Base-by-base conservation (phyloP, 2,329 filamentous ascomycete genomes). In the Nemania bipapillata region DNA sequence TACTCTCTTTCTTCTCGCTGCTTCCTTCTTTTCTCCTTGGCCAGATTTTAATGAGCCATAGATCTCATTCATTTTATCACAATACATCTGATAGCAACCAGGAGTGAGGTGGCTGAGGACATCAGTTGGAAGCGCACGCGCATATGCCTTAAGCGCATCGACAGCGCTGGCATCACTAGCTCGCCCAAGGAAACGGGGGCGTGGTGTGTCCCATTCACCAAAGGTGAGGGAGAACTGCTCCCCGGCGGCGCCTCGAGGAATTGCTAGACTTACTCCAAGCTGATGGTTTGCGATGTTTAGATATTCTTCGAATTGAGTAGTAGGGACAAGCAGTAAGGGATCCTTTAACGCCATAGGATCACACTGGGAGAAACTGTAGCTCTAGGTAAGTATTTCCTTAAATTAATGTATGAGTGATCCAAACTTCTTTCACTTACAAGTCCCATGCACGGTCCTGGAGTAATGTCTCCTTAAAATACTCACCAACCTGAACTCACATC, bases 361-460 rank as follows among this genome's bases (percentile, higher is more conserved):
- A 76, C 89, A 84, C 1, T 66, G 66, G 12, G 54, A 40, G 52
- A 70, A 73, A 15, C 71, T 73, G 26, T 9, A 52, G 37, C 28
- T 8, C 45, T 3, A 26, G 6, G 53, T 63, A 49, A 63, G 58
- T 12, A 32, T 53, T 20, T 60, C 7, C 22, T 64, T 20, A 20
- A n/a, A 12, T 3, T 30, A 6, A 24, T 60, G 28, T n/a, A 7
- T 17, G 9, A 11, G 28, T 28, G 15, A 32, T 9, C 22, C 20
- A 22, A 26, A 22, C n/a, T 61, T 37, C 28, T 12, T 20, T 40
- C 17, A 69, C 68, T 37, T 83, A 96, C 92, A 97, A 81, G 70
- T 95, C 89, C 94, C 94, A 97, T 11, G 82, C 76, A 66, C 88
- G 85, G 1, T 82, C 80, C 74, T 86, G 87, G 71, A 91, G 83